These are phyloP conservation scores for Tricholoma sp. DNA, from an alignment of 768 basidiomycete genomes.

Conservation along the genomic window DNA sequence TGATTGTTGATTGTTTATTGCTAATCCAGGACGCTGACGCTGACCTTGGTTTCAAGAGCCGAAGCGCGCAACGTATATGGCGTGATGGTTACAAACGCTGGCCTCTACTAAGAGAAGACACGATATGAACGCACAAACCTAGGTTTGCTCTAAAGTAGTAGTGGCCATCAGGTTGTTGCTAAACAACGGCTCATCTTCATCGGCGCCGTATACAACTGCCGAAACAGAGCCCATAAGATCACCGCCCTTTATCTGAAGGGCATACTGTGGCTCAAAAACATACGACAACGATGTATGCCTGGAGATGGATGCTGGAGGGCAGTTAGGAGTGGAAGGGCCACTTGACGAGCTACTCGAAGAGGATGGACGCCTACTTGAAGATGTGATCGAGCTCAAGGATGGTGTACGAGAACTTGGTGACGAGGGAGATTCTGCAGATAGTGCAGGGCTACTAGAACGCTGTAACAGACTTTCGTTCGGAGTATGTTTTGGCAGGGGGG, in stretches of 20 bases:
- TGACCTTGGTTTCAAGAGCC: background rate
- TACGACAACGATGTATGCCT: background rate
- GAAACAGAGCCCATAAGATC: background rate
- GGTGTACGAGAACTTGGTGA: constrained; percentile 2
- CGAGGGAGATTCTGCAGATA: constrained; percentile 3
- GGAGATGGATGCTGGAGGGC: background rate
- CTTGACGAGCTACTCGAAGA: constrained; percentile 8
- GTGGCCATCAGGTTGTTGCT: no score
- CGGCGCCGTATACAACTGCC: background rate
- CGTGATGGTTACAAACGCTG: background rate
- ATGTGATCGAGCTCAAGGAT: constrained; percentile 1
- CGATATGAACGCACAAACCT: background rate
- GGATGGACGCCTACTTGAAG: background rate
- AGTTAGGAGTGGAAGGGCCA: constrained; percentile 1
- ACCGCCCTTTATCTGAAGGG: background rate
- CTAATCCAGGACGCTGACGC: background rate
- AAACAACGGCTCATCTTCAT: no score
- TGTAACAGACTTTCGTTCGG: constrained; percentile 1
- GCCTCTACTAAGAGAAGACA: no score
- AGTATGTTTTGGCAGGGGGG: constrained; percentile 5
- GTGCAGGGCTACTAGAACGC: background rate
- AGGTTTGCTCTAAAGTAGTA: background rate
- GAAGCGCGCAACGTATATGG: no score
- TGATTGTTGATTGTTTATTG: no score
- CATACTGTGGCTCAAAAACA: background rate